Evolutionary conservation across 2,329 filamentous ascomycete genomes (phyloP).

Genomic region (Capronia epimyces): DNA sequence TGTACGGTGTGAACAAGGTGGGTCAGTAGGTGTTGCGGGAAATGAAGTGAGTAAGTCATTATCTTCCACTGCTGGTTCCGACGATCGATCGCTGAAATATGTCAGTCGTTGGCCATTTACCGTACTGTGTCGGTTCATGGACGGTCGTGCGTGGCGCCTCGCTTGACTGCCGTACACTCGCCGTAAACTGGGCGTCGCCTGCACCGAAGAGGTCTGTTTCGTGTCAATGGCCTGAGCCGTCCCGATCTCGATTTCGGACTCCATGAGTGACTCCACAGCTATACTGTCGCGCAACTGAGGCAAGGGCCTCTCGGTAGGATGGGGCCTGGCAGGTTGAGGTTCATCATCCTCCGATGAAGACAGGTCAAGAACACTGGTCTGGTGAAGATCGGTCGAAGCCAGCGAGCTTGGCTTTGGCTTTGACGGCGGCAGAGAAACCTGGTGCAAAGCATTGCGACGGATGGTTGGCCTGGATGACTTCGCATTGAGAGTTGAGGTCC

Average conservation of each 20-base stretch:
- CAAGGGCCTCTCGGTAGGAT: constrained; percentile 2
- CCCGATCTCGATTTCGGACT: constrained; percentile 41
- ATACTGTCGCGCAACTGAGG: constrained; percentile 37
- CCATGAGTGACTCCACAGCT: constrained; percentile 33
- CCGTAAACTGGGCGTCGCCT: constrained; percentile 13
- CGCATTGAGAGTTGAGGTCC: constrained; percentile 22
- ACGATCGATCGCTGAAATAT: constrained; percentile 22
- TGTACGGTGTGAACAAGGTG: constrained; percentile 9
- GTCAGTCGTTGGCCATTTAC: constrained; percentile 6
- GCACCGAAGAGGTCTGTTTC: constrained; percentile 19
- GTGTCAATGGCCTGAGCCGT: constrained; percentile 39
- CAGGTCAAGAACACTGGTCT: constrained; percentile 44
- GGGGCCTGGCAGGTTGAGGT: constrained; percentile 24
- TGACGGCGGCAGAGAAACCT: constrained; percentile 2
- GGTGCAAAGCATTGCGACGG: constrained; percentile 2
- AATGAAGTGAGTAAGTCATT: constrained; percentile 25
- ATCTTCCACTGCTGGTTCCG: constrained; percentile 9
- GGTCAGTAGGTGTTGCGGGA: constrained; percentile 19
- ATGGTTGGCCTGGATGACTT: constrained; percentile 24
- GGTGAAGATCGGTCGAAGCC: constrained; percentile 37
- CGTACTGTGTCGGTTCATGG: constrained; percentile 1
- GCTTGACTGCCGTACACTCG: constrained; percentile 11
- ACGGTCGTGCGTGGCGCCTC: constrained; percentile 19
- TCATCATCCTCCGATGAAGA: constrained; percentile 46
- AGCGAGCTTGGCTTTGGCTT: constrained; percentile 21